Evolutionary conservation across 1,284 basidiomycete species (phyloP).

Genomic region (Ceratorhiza oryzae-sativae): DNA sequence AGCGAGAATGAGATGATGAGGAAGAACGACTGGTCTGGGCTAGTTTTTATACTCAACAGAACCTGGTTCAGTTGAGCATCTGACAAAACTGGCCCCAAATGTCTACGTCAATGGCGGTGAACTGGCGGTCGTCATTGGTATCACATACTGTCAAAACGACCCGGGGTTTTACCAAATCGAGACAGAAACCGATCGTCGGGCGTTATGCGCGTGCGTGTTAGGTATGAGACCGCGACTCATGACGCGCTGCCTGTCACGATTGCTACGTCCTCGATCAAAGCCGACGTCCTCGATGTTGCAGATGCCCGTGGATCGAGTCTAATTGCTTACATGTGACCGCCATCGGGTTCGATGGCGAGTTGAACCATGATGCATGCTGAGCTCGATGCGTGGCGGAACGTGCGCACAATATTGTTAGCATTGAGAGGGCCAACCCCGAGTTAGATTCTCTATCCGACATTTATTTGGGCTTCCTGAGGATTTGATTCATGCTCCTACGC

Average conservation of each 20-base stretch:
- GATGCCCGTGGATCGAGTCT: constrained; percentile 1
- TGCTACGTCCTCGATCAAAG: not conserved
- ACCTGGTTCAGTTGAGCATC: not conserved
- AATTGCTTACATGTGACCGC: too few relatives aligned
- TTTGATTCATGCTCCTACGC: too few relatives aligned
- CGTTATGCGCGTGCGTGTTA: not conserved
- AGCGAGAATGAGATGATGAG: not conserved
- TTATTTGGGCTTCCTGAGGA: too few relatives aligned
- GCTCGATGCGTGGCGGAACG: not conserved
- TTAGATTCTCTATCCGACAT: too few relatives aligned
- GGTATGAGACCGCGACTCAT: not conserved
- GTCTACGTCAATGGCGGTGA: not conserved
- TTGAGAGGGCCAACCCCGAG: not conserved
- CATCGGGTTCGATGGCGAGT: too few relatives aligned
- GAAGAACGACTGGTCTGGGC: not conserved
- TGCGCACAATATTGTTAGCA: not conserved
- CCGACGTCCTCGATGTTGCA: not conserved
- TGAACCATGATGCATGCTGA: not conserved
- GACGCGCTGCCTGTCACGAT: not conserved
- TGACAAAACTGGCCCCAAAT: not conserved
- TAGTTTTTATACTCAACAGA: constrained; percentile 10
- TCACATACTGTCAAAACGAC: not conserved
- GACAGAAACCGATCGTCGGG: not conserved
- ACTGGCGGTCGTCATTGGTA: not conserved
- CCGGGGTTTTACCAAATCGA: constrained; percentile 10